phyloP scores from a whole-genome alignment of 1,284 basidiomycete genomes.

The Ceratobasidium sp. region DNA sequence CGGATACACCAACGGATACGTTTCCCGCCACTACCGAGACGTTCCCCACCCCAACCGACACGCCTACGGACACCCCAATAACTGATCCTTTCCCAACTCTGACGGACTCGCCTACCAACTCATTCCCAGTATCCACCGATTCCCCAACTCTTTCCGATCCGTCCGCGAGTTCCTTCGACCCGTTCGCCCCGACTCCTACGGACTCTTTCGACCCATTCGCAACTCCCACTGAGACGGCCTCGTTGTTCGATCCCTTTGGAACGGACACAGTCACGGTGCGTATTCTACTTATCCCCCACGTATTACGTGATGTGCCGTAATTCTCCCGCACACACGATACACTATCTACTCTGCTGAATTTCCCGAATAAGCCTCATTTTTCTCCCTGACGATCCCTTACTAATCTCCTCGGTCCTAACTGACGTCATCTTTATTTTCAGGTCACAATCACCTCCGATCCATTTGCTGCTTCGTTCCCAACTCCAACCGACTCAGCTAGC shows the following conservation, averaged over 20 bases:
- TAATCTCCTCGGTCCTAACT: not conserved
- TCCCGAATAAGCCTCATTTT: not conserved
- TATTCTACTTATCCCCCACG: not conserved
- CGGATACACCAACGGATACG: not conserved
- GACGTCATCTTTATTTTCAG: slow-evolving; percentile 12
- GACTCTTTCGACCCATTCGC: not conserved
- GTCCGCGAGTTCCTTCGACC: not conserved
- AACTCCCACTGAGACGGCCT: not conserved
- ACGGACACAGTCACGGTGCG: slow-evolving; percentile 30
- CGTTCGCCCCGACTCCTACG: not conserved
- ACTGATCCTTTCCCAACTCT: not conserved
- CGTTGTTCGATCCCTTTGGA: not conserved
- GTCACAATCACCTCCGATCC: slow-evolving; percentile 20
- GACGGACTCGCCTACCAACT: not conserved
- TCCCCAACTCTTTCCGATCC: not conserved
- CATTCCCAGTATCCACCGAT: not conserved
- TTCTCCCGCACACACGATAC: not conserved
- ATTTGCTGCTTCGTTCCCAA: not conserved
- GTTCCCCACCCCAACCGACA: slow-evolving; percentile 17
- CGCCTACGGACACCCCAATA: not conserved
- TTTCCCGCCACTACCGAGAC: slow-evolving; percentile 23
- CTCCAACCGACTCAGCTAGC: not conserved
- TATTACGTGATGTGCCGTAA: not conserved
- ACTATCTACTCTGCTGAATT: not conserved
- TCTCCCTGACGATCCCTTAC: not conserved